phyloP scores from a whole-genome alignment of 139 green algal genomes.

The Eudorina sp. region DNA sequence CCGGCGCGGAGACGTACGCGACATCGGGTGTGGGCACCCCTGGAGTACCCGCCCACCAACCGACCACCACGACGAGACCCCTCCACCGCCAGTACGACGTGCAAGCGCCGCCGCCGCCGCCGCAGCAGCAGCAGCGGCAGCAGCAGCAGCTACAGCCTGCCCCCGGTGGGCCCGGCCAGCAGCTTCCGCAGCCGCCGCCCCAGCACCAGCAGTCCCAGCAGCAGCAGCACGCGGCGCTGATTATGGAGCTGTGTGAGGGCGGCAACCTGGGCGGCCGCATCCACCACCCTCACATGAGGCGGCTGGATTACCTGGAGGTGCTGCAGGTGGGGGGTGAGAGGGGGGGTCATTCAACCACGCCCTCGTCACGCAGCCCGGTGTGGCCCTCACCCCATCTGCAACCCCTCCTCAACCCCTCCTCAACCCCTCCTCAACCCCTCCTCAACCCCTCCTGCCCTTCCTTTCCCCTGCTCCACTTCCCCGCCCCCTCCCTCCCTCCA shows the following conservation, averaged over 20 bases:
- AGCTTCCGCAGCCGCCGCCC: not conserved
- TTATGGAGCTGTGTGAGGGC: constrained; percentile 88
- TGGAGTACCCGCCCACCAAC: not conserved
- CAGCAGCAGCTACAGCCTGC: not conserved
- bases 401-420: too few species aligned
- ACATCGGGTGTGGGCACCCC: not conserved
- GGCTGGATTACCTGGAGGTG: constrained; percentile 80
- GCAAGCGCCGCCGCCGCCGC: too few species aligned
- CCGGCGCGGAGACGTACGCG: constrained; percentile 7
- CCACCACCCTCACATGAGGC: constrained; percentile 68
- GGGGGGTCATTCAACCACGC: too few species aligned
- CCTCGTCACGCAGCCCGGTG: too few species aligned
- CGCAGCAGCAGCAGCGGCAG: not conserved
- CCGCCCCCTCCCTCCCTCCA: not conserved
- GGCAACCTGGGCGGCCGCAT: constrained; percentile 83
- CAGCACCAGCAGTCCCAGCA: not conserved
- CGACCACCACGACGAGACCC: too few species aligned
- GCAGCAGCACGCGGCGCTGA: constrained; percentile 72
- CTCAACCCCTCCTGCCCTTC: too few species aligned
- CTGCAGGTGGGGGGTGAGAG: constrained; percentile 63
- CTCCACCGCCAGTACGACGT: too few species aligned
- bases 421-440: too few species aligned
- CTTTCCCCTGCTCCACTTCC: too few species aligned
- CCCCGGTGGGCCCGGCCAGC: not conserved
- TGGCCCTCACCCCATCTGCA: too few species aligned